phyloP scores from a whole-genome alignment of 2,329 filamentous ascomycete genomes.

The Karstenula rhodostoma region DNA sequence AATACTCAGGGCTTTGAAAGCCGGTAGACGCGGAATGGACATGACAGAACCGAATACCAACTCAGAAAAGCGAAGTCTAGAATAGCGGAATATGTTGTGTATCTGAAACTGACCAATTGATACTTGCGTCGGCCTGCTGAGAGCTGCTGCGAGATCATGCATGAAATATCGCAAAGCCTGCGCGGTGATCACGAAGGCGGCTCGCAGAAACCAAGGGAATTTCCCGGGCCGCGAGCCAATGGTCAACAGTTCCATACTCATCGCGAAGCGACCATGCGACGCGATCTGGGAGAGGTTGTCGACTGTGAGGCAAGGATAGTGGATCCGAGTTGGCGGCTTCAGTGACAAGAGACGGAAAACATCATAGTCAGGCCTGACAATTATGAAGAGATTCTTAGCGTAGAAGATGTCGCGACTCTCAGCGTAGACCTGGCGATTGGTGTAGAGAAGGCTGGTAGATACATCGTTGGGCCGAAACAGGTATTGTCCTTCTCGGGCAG shows the following conservation, averaged over 20 bases:
- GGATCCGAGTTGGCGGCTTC: not conserved
- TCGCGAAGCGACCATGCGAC: slow-evolving; percentile 17
- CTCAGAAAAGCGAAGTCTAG: slow-evolving; percentile 14
- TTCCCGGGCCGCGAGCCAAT: not conserved
- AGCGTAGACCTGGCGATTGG: slow-evolving; percentile 21
- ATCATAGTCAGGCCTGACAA: slow-evolving; percentile 9
- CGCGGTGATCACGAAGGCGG: slow-evolving; percentile 10
- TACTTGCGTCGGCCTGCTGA: not conserved
- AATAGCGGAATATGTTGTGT: slow-evolving; percentile 19
- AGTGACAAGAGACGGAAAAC: not conserved
- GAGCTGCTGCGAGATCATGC: slow-evolving; percentile 3
- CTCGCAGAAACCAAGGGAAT: not conserved
- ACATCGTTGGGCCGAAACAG: not conserved
- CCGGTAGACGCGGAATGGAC: not conserved
- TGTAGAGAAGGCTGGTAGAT: slow-evolving; percentile 19
- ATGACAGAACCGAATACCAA: slow-evolving; percentile 18
- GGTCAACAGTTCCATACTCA: slow-evolving; percentile 13
- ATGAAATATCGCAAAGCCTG: slow-evolving; percentile 8
- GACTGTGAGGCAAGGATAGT: not conserved
- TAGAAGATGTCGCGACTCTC: slow-evolving; percentile 23
- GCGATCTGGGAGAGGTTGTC: slow-evolving; percentile 4
- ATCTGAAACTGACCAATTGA: slow-evolving; percentile 7
- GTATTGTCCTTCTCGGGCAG: slow-evolving; percentile 2
- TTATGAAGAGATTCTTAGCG: slow-evolving; percentile 19
- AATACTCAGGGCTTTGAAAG: slow-evolving; percentile 16